A percentile compares a stretch with the other conserved stretches of the same genome.
Conservation (phyloP, 176 grass and related monocot genomes). For the Cenchrus fungigraminus region DNA sequence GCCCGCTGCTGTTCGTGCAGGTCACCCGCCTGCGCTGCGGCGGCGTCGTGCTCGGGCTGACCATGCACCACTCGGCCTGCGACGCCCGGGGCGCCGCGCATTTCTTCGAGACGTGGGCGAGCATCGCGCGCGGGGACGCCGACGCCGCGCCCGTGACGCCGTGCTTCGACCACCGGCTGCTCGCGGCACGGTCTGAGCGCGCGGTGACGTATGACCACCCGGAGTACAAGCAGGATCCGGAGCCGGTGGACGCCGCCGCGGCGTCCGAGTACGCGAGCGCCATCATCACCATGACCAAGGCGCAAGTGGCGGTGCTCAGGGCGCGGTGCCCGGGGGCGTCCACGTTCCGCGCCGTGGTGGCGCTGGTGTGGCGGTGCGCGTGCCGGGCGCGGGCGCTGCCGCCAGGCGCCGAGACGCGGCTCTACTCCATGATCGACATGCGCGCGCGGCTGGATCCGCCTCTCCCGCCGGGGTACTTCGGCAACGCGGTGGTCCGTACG, state of each 20-base stretch:
- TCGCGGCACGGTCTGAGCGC: slow-evolving; percentile 36
- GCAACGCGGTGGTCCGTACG: slow-evolving; percentile 60
- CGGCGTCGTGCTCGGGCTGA: slow-evolving; percentile 60
- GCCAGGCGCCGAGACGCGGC: slow-evolving; percentile 26
- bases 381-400: slow-evolving; percentile 46
- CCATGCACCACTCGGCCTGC: slow-evolving; percentile 50
- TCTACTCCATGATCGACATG: slow-evolving; percentile 75
- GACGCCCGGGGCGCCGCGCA: slow-evolving; percentile 54
- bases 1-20: slow-evolving; percentile 56
- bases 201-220: slow-evolving; percentile 56
- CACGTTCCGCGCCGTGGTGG: slow-evolving; percentile 58
- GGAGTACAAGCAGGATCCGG: slow-evolving; percentile 63
- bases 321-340: slow-evolving; percentile 39
- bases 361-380: slow-evolving; percentile 60
- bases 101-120: slow-evolving; percentile 76
- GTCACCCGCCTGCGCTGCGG: slow-evolving; percentile 72
- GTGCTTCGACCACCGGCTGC: slow-evolving; percentile 45
- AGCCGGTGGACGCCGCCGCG: not conserved
- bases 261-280: slow-evolving; percentile 37
- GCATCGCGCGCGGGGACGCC: slow-evolving; percentile 31
- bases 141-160: slow-evolving; percentile 6
- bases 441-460: slow-evolving; percentile 51
- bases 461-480: slow-evolving; percentile 56
- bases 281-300: slow-evolving; percentile 29
- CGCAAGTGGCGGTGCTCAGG: slow-evolving; percentile 49